Evolutionary conservation across 2,329 filamentous ascomycete genomes (phyloP), one percentile per base, ranked within the genome.

Genomic region (Claviceps capensis): DNA sequence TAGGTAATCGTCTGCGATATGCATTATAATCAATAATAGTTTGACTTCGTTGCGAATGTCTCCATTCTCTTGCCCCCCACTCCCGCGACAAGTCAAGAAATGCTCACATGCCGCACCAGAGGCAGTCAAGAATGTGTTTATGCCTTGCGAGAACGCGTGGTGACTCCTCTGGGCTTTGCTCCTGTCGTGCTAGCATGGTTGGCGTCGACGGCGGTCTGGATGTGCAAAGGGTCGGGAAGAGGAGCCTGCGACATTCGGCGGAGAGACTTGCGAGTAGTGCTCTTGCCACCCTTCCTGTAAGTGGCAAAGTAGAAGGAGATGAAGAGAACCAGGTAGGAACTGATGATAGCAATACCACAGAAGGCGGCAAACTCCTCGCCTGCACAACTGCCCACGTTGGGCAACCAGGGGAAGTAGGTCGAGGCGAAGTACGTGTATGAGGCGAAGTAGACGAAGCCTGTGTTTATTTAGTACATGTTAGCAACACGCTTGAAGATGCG

Each of bases 351-450:
- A 61, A 96, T 95, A 61, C 91, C 91, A 54, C 90, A 79, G 64
- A 96, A 88, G 45, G 91, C 91, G 48, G 91, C 91, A 64, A 96
- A 97, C 71, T 97, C 93, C 76, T 97, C 91, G 63, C 91, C 91
- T 42, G 91, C 88, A 69, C 91, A 98, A 61, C 83, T 75, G 68
- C 91, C 91, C 57, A 77, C 72, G 67, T 88, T 95, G 58, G 91
- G 91, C 67, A 94, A 75, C 76, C 80, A 85, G 46, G 77, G 79
- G 75, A 85, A 95, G 81, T 96, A 96, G 61, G 84, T 86, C 62
- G 85, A 90, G 60, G 86, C 83, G 78, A 96, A 96, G 79, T 97
- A 97, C 61, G 90, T 96, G 79, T 91, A 97, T n/a, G 91, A 94
- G 50, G 90, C 91, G 65, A 95, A 97, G 82, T 97, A 97, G 69